Evolutionary conservation across 352 stramenopile species (phyloP), one percentile per base, ranked within the genome.

Genomic region (Blastocystis sp.): DNA sequence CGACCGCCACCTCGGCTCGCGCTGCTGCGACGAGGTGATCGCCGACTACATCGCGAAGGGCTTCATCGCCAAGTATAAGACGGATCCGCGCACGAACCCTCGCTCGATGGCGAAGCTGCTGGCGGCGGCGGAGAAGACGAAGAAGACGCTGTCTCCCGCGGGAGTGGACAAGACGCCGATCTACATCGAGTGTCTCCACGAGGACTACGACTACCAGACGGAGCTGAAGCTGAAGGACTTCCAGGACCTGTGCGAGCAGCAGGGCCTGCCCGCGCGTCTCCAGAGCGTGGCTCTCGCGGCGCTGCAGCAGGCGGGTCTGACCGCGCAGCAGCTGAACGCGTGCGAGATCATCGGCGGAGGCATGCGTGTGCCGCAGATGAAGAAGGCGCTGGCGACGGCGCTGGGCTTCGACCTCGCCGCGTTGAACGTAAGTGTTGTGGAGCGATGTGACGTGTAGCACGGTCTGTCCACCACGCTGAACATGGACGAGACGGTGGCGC

Each of bases 401-500:
- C 93, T 99, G 26, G 93, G 94, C 21, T 45, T 50, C 6, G 51
- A 79, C 19, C 91, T 98, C 62, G 95, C 98, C 93, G 94, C 94
- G 90, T 94, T 94, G n/a, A 94, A 95, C 74, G 80, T 94, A 96
- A 88, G 98, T 98, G 93, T 97, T 6, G 45, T 55, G 45, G 6
- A 16, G 45, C 6, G 0, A 16, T 6, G 45, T 55, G 45, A 55
- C 45, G 45, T 16, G 45, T 55, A 55, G 45, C 45, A 96, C 91
- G 96, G 96, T 26, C 93, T 99, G n/a, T 98, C 94, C 79, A 98
- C 96, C 67, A 99, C 97, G 55, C 94, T 99, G 92, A 99, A 99
- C 93, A 96, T 96, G 39, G 97, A 99, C 91, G 97, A 99, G 93
- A 96, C 95, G 80, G 96, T 99, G 1, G 95, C 96, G 37, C 94